Evolutionary conservation across 176 grass and related monocot genomes (phyloP).

Genomic region (Thinopyrum elongatum): DNA sequence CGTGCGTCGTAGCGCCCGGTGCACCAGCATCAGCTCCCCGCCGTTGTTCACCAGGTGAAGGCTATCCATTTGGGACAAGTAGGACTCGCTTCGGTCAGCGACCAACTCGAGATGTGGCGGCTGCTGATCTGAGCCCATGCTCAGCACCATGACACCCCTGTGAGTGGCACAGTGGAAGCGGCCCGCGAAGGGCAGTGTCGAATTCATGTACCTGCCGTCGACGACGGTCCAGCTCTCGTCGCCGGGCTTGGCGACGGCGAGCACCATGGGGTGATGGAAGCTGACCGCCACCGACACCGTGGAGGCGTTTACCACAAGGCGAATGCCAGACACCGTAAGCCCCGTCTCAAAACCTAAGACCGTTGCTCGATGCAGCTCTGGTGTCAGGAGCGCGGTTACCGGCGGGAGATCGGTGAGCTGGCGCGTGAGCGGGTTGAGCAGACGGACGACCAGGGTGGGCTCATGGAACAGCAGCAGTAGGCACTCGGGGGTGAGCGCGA

Average conservation of each 20-base stretch:
- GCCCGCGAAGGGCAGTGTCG: not conserved
- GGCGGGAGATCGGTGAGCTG: not conserved
- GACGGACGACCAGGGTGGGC: not conserved
- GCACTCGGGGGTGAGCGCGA: not conserved
- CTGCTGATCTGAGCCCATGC: not conserved
- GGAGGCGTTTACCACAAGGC: not conserved
- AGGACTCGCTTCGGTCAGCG: not conserved
- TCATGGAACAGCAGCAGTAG: not conserved
- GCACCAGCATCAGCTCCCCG: not conserved
- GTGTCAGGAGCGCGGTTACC: not conserved
- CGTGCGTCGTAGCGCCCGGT: not conserved
- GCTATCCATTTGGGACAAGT: not conserved
- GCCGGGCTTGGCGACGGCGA: too few relatives aligned
- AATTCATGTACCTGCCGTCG: not conserved
- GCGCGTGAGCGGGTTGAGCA: not conserved
- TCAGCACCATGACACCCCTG: not conserved
- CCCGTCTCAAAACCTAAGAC: too few relatives aligned
- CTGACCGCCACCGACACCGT: not conserved
- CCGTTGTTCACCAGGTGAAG: constrained; percentile 12
- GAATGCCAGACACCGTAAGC: not conserved
- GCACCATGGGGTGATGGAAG: not conserved
- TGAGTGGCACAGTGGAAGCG: too few relatives aligned
- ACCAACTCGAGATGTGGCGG: not conserved
- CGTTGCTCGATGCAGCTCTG: not conserved
- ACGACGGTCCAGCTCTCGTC: too few relatives aligned